Evolutionary conservation across 192 early-diverging fungal species (phyloP), one percentile per base, ranked within the genome.

Genomic region (Umbelopsis ramanniana): DNA sequence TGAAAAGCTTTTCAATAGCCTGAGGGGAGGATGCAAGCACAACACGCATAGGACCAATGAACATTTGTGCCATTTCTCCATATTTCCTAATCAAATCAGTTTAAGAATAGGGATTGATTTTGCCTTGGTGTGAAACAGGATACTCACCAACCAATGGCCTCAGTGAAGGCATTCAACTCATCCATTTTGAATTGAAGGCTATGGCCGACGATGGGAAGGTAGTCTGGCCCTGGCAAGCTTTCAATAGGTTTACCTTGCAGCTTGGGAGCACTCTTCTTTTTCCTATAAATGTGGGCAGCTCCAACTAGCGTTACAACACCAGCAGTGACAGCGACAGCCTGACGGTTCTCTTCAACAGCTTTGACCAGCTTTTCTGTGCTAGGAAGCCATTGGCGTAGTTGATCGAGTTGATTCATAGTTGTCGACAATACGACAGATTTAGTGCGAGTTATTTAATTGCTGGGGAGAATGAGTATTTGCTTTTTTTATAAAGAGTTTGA

Each of bases 31-130:
- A 70, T 22, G 24, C 38, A 6, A 70, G 14, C 17, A 70, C 19
- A 52, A 68, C 0, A 17, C 23, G 46, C 9, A 29, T 26, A 21
- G 37, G 48, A 22, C 48, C 69, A 37, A 52, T 10, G 48, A 33
- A 19, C 45, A 70, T 52, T 6, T 52, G 12, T 6, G 37, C 21
- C 38, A 70, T 46, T 14, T 52, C 50, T 52, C 69, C 69, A 52
- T 53, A 53, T 52, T 52, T 54, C 69, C 69, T 70, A 15, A 53
- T 50, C n/a, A 29, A 46, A 35, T 50, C 9, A 26, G 8, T 69
- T 29, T 46, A 69, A 69, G 11, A 3, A 9, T 1, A 35, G 5
- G 6, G 33, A 1, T 46, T 47, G 19, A 21, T 17, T n/a, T 26
- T 4, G 1, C 10, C 29, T 33, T 26, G 45, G 22, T 45, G 3